Percentiles rank a stretch among this genome's conserved stretches.
Evolutionary conservation across 75 land plant genomes (phyloP).

Genomic region (Chamaecyparis obtusa): DNA sequence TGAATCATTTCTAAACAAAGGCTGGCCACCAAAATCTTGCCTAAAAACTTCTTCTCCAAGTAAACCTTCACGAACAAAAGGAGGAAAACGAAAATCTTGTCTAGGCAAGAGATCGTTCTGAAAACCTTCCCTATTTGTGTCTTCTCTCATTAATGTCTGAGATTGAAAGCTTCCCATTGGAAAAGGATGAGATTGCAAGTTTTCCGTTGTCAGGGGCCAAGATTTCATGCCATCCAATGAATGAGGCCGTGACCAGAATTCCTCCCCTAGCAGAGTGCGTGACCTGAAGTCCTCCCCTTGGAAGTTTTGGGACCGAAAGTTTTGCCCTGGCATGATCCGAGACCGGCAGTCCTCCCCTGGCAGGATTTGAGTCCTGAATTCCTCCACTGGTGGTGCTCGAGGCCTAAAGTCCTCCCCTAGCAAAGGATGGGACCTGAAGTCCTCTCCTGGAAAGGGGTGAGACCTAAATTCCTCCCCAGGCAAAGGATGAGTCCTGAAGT

Average conservation of each 20-base stretch:
- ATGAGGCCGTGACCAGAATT: background rate
- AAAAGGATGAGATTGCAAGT: background rate
- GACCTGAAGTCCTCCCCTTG: conserved; percentile 10
- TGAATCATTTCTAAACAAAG: conserved; percentile 1
- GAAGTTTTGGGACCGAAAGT: conserved; percentile 11
- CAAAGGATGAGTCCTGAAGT: background rate
- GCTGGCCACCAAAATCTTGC: conserved; percentile 15
- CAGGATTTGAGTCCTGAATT: background rate
- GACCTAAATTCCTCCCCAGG: conserved; percentile 10
- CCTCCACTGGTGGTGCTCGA: background rate
- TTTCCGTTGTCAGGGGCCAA: background rate
- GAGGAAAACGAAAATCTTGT: conserved; percentile 12
- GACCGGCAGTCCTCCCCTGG: conserved; percentile 10
- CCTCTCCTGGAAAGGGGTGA: background rate
- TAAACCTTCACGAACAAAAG: no score
- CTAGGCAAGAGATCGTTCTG: background rate
- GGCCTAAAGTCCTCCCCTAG: background rate
- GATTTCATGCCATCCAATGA: background rate
- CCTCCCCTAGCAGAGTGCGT: background rate
- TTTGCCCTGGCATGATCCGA: conserved; percentile 3
- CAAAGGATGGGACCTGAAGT: background rate
- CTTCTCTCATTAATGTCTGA: conserved; percentile 5
- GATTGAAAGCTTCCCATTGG: conserved; percentile 15
- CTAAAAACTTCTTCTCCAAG: no score
- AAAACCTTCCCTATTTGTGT: conserved; percentile 4